These are phyloP conservation scores for Trichoderma gracile DNA, from an alignment of 2,329 filamentous ascomycete species.

Conservation along the genomic window DNA sequence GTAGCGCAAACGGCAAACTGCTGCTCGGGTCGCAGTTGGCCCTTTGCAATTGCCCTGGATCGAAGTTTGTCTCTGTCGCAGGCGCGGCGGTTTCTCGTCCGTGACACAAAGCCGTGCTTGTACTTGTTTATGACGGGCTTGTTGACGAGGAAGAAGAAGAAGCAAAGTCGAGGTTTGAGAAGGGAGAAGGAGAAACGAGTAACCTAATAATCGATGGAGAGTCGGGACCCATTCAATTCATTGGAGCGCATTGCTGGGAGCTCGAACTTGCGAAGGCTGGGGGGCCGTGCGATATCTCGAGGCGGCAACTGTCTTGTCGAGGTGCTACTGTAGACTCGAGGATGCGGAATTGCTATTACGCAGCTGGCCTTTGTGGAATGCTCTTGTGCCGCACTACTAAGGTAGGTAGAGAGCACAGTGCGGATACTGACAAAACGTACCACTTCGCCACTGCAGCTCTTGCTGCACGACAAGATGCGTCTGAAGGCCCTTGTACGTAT, in stretches of 20 bases:
- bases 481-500: no score
- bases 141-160: no score
- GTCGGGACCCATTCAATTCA: conserved; percentile 18
- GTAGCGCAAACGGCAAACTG: not conserved
- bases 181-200: conserved; percentile 16
- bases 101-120: not conserved
- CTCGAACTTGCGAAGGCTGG: not conserved
- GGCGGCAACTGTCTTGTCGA: conserved; percentile 17
- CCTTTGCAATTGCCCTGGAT: not conserved
- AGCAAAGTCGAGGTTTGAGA: conserved; percentile 14
- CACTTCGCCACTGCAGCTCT: not conserved
- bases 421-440: not conserved
- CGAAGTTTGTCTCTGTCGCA: not conserved
- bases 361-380: not conserved
- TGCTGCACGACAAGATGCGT: not conserved
- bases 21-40: not conserved
- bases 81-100: not conserved
- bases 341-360: conserved; percentile 14
- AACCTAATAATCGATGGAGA: conserved; percentile 23
- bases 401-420: conserved; percentile 11
- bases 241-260: conserved; percentile 15
- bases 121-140: no score
- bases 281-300: conserved; percentile 15
- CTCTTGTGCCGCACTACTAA: not conserved
- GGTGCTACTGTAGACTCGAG: not conserved